Base-by-base conservation (phyloP, 1,284 basidiomycete genomes). In the Trametes pubescens region DNA sequence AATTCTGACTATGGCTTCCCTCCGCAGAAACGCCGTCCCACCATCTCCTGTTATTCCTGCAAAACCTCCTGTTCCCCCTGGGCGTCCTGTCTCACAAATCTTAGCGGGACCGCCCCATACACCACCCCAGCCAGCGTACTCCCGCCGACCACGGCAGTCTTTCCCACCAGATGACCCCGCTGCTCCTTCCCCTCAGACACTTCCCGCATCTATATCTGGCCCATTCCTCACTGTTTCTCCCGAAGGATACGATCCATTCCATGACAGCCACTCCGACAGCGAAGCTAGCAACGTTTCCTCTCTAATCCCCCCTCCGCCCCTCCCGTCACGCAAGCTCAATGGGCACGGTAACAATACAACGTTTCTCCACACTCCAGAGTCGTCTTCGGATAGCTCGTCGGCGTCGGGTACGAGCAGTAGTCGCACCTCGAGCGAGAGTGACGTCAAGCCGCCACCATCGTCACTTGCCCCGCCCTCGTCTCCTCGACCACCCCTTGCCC, bases 221-320 rank as follows among this genome's bases (percentile, higher is more conserved):
- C 61, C 67, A 3, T 63, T 47, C 51, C 52, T 65, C 13, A 57
- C 53, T 18, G 62, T 63, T 4, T 64, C 64, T 26, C 55, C 63
- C 2, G 63, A 64, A 24, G 51, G 54, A 21, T 56, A 61, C n/a
- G 70, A 70, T 37, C 71, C 71, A 16, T 72, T 71, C 40, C 56
- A 66, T 26, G 69, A 71, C 49, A 47, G n/a, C 13, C 63, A 58
- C 49, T 58, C 65, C 18, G 70, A 70, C 53, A 65, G 64, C 35
- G 71, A 73, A 29, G 38, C 61, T 9, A 47, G 59, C 3, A 48
- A 60, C 14, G 47, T 40, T 4, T 34, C 29, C 7, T 40, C 59
- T 59, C 47, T 52, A 51, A n/a, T 66, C 57, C 14, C 63, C 9
- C 72, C 72, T 29, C 70, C 71, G 13, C 71, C 70, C 4, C 70